phyloP scores from a whole-genome alignment of 2,329 filamentous ascomycete species.

The Neofusicoccum umdonicola region DNA sequence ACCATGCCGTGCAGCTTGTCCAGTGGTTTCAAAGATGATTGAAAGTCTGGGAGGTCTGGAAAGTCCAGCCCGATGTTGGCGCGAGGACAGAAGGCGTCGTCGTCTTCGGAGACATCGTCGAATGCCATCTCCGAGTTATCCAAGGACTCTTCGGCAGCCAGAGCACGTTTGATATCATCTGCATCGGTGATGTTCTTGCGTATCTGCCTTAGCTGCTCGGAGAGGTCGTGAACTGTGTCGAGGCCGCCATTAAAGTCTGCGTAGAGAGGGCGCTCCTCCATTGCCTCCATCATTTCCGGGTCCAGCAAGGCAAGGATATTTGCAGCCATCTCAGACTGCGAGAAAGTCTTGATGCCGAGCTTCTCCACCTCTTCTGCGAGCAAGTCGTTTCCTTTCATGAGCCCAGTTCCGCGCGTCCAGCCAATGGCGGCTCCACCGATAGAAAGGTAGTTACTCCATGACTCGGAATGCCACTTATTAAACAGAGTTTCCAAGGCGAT shows the following conservation, averaged over 20 bases:
- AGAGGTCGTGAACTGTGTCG: slow-evolving; percentile 23
- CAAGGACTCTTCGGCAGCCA: slow-evolving; percentile 18
- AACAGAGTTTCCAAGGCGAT: slow-evolving; percentile 39
- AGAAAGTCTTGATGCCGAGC: slow-evolving; percentile 40
- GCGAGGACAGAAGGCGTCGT: slow-evolving; percentile 9
- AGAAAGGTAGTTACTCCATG: slow-evolving; percentile 39
- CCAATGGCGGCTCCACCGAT: slow-evolving; percentile 46
- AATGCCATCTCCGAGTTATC: slow-evolving; percentile 9
- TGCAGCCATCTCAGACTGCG: slow-evolving; percentile 30
- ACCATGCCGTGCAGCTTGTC: slow-evolving; percentile 33
- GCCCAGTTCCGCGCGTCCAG: slow-evolving; percentile 46
- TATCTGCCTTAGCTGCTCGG: slow-evolving; percentile 19
- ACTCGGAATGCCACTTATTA: slow-evolving; percentile 36
- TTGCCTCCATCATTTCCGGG: slow-evolving; percentile 29
- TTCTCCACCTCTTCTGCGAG: slow-evolving; percentile 39
- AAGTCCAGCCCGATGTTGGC: slow-evolving; percentile 17
- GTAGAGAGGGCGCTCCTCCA: slow-evolving; percentile 35
- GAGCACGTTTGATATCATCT: slow-evolving; percentile 18
- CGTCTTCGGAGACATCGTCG: background rate
- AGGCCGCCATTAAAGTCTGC: slow-evolving; percentile 43
- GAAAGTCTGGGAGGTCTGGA: slow-evolving; percentile 16
- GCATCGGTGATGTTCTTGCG: slow-evolving; percentile 19
- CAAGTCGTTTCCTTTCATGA: slow-evolving; percentile 45
- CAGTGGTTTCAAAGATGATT: background rate
- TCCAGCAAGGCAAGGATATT: slow-evolving; percentile 39